phyloP scores from a whole-genome alignment of 2,329 filamentous ascomycete species.

The Nothopassalora personata region DNA sequence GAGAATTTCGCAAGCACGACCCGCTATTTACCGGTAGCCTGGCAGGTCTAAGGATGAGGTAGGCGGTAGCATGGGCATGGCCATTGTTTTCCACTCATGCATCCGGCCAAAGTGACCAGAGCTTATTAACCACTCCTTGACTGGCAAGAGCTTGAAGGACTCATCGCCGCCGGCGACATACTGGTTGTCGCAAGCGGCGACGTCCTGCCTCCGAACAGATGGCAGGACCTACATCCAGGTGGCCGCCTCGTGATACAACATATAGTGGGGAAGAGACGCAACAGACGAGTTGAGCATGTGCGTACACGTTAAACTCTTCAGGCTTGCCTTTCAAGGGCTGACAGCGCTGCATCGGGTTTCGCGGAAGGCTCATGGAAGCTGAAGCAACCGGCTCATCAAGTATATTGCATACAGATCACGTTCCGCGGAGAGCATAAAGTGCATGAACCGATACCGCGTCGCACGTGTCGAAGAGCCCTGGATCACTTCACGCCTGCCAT shows the following conservation, averaged over 20 bases:
- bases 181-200: slow-evolving; percentile 54
- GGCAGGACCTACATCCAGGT: slow-evolving; percentile 56
- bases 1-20: no score
- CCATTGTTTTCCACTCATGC: no score
- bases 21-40: no score
- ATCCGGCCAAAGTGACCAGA: background rate
- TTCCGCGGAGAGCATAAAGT: slow-evolving; percentile 45
- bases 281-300: slow-evolving; percentile 57
- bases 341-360: background rate
- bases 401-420: slow-evolving; percentile 35
- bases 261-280: slow-evolving; percentile 55
- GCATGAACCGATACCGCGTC: slow-evolving; percentile 74
- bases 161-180: slow-evolving; percentile 52
- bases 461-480: slow-evolving; percentile 73
- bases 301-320: slow-evolving; percentile 61
- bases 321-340: slow-evolving; percentile 41
- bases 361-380: background rate
- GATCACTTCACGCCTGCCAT: slow-evolving; percentile 81
- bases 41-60: no score
- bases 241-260: slow-evolving; percentile 64
- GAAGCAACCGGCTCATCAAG: background rate
- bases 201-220: slow-evolving; percentile 53
- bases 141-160: slow-evolving; percentile 41
- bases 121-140: background rate
- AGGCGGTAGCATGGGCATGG: no score